Conservation (phyloP, 768 basidiomycete species). For the Hemileccinum rubropunctum region DNA sequence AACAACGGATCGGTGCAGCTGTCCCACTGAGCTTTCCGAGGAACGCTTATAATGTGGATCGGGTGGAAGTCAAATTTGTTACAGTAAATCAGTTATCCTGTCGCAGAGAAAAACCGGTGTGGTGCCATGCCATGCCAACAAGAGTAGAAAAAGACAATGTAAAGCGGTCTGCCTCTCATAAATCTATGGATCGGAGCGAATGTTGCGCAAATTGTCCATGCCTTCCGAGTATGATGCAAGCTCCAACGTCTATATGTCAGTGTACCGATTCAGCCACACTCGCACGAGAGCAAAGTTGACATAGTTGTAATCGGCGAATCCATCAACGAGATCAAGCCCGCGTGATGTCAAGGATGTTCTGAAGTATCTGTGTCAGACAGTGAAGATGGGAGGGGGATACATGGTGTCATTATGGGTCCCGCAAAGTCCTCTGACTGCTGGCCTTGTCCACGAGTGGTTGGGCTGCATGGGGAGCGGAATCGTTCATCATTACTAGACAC, state of each 20-base stretch:
- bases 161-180: slow-evolving; percentile 16
- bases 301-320: slow-evolving; percentile 10
- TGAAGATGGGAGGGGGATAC: slow-evolving; percentile 26
- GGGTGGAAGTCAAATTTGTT: slow-evolving; percentile 7
- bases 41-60: neutral
- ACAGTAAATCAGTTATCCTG: slow-evolving; percentile 12
- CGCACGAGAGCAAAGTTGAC: slow-evolving; percentile 4
- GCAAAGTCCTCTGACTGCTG: slow-evolving; percentile 6
- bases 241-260: slow-evolving; percentile 16
- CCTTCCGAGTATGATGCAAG: slow-evolving; percentile 15
- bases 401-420: slow-evolving; percentile 18
- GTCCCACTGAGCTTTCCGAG: neutral
- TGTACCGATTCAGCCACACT: slow-evolving; percentile 10
- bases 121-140: slow-evolving; percentile 8
- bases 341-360: slow-evolving; percentile 36
- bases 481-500: slow-evolving; percentile 11
- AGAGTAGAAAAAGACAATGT: slow-evolving; percentile 13
- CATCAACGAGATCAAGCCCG: slow-evolving; percentile 44
- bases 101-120: slow-evolving; percentile 4
- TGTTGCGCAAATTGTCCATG: slow-evolving; percentile 18
- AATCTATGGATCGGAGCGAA: slow-evolving; percentile 23
- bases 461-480: slow-evolving; percentile 3
- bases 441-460: slow-evolving; percentile 4
- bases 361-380: slow-evolving; percentile 22
- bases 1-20: neutral